Evolutionary conservation across 257 asterid species (phyloP), one percentile per base, ranked within the genome.

Genomic region (Scutellaria barbata): DNA sequence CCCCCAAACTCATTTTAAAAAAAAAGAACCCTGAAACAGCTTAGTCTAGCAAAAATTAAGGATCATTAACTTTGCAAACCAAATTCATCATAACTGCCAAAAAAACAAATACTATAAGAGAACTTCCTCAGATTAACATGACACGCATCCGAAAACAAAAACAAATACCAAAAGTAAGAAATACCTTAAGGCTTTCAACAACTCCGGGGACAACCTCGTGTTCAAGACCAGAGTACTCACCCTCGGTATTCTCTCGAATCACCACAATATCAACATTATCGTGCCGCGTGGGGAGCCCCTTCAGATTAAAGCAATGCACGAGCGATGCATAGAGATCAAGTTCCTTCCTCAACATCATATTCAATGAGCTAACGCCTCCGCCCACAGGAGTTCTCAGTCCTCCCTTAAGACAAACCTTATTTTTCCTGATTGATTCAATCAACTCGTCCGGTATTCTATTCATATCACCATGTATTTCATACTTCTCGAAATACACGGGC

Each of bases 121-220:
- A 9, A 66, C 17, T 69, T 70, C 50, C 73, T 30, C 46, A 40
- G 16, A 41, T 10, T 4, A 68, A 41, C 43, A 60, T 2, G 5
- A 22, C 33, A 45, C 1, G 16, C 10, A 69, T 4, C 35, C 35
- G 35, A 30, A 30, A 30, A 30, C 3, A 30, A 30, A 30, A 1
- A 2, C 35, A 58, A 30, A 57, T 62, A 54, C 47, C 50, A 39
- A 33, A 35, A 8, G 9, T 22, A 66, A 22, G 25, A 22, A 69
- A 58, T 72, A 95, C 99, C 97, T 95, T 95, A 33, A 95, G 88
- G 87, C 99, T 95, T 66, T 95, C 99, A 5, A 95, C 98, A 46
- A 95, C 98, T 68, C 99, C 98, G 14, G 98, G 98, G 81, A 92
- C 97, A 51, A 95, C 99, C 96, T 95, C 98, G 76, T 95, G 99